These are phyloP conservation scores for Lycium barbarum DNA, from an alignment of 257 asterid genomes.

Conservation along the genomic window DNA sequence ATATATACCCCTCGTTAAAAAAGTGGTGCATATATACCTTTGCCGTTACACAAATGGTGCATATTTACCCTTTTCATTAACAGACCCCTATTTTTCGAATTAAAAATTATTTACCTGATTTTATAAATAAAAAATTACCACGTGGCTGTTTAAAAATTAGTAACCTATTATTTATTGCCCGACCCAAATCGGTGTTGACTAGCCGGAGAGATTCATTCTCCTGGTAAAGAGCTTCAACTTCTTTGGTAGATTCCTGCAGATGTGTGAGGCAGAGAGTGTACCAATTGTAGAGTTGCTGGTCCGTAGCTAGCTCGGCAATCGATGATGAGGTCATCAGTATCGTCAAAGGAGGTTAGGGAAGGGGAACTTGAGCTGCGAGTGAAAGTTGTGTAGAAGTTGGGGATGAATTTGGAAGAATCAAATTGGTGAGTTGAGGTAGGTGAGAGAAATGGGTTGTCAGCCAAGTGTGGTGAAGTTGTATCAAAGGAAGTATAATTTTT, in stretches of 20 bases:
- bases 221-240: slow-evolving; percentile 60
- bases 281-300: slow-evolving; percentile 80
- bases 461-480: slow-evolving; percentile 41
- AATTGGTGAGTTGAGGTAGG: slow-evolving; percentile 51
- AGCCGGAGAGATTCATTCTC: slow-evolving; percentile 65
- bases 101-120: too few species aligned
- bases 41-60: too few species aligned
- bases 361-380: slow-evolving; percentile 51
- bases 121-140: too few species aligned
- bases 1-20: too few species aligned
- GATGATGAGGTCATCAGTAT: slow-evolving; percentile 40
- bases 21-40: too few species aligned
- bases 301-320: slow-evolving; percentile 54
- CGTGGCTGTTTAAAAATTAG: too few species aligned
- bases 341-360: slow-evolving; percentile 55
- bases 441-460: slow-evolving; percentile 52
- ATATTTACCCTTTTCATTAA: too few species aligned
- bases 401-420: slow-evolving; percentile 40
- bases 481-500: slow-evolving; percentile 16
- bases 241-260: slow-evolving; percentile 61
- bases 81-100: too few species aligned
- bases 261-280: slow-evolving; percentile 63
- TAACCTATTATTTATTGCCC: neutral
- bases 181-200: slow-evolving; percentile 72
- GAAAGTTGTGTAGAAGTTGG: slow-evolving; percentile 57